Base-by-base conservation (phyloP, 1,284 basidiomycete genomes). In the Termitomyces sp. region DNA sequence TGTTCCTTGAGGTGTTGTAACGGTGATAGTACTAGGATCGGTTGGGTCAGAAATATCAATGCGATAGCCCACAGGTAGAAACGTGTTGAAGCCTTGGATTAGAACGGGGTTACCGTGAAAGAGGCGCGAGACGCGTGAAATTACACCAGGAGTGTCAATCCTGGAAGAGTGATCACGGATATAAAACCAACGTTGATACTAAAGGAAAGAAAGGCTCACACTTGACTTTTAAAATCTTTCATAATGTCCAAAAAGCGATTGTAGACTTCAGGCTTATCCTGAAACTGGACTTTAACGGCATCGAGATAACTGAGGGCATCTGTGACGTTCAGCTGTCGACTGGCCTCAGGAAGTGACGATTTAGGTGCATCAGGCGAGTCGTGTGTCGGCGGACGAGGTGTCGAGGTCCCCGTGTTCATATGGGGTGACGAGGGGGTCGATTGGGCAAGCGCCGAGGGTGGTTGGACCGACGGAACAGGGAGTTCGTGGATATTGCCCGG, bases 1-100 rank as follows among this genome's bases (percentile, higher is more conserved):
- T 6, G 86, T 92, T 41, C 95, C 94, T 53, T 82, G 78, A 18
- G 95, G 95, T 1, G 96, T 98, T 7, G 93, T 97, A 63, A 99
- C 96, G 16, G 89, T 95, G 72, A 98, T 98, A 52, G 85, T 80
- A 64, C 88, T 88, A 49, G 84, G 79, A 62, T 92, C 84, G 58
- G 77, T 73, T n/a, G 85, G 81, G 69, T 88, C 85, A 55, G 88
- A 86, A 68, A 94, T 88, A 64, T 98, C 95, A 68, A 99, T 98
- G 58, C 93, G 88, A 73, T 99, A 99, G 33, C 96, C 96, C 19
- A 91, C 83, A 0, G 97, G 97, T 2, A 99, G 82, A 72, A 99
- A 99, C 3, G 96, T 98, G 75, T 99, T 99, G 83, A 99, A 99
- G 31, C 97, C 97, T 71, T 97, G 91, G 52, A 99, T 98, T 62